phyloP scores from a whole-genome alignment of 495 filamentous ascomycete species.

The Corynascus novoguineensis region DNA sequence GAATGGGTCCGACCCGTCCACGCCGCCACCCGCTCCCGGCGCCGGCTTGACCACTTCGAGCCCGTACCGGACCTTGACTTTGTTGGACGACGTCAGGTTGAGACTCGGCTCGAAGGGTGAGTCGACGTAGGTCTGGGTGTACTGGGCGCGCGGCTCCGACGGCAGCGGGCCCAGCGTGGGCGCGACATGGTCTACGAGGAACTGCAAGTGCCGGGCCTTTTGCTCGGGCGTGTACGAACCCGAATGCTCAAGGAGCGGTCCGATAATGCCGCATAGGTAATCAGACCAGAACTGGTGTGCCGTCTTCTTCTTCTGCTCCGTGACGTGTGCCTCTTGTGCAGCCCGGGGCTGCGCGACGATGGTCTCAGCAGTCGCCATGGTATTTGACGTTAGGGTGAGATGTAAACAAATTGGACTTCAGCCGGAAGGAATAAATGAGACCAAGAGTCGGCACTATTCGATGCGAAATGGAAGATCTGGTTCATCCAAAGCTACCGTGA shows the following conservation, averaged over 20 bases:
- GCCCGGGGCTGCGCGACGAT: not conserved
- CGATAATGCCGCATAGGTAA: not conserved
- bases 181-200: slow-evolving; percentile 9
- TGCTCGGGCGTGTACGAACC: slow-evolving; percentile 6
- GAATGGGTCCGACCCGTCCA: not conserved
- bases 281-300: slow-evolving; percentile 1
- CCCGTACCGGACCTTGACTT: slow-evolving; percentile 7
- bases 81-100: slow-evolving; percentile 4
- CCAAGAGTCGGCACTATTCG: too few relatives aligned
- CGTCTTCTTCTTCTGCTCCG: not conserved
- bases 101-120: slow-evolving; percentile 9
- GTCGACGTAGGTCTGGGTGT: slow-evolving; percentile 5
- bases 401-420: too few relatives aligned
- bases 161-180: slow-evolving; percentile 5
- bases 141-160: not conserved
- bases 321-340: not conserved
- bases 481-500: not conserved
- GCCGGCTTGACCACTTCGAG: slow-evolving; percentile 4
- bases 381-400: not conserved
- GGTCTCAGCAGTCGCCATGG: not conserved
- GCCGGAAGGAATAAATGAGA: too few relatives aligned
- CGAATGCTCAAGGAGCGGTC: not conserved
- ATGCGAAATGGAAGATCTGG: not conserved
- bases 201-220: not conserved
- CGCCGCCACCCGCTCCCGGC: too few relatives aligned